Percentiles rank a stretch among this genome's conserved stretches.
Conservation (phyloP, 2,329 filamentous ascomycete species). For the Penicillium sp. region DNA sequence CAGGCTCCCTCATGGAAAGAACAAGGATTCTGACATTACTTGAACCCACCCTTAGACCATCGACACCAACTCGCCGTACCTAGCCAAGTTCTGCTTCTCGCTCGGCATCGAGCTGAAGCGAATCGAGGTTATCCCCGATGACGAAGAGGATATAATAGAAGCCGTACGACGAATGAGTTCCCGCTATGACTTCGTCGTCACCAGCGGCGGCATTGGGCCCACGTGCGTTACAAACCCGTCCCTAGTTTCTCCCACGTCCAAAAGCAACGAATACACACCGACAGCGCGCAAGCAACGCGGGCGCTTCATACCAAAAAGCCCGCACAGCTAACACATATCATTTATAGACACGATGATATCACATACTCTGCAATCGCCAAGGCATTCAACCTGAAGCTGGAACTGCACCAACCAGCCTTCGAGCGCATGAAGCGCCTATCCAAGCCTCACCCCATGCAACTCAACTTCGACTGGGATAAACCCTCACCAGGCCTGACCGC, state of each 20-base stretch:
- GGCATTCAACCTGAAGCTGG: slow-evolving; percentile 74
- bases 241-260: not conserved
- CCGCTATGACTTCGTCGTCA: slow-evolving; percentile 91
- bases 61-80: slow-evolving; percentile 64
- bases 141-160: slow-evolving; percentile 86
- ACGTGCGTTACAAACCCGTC: slow-evolving; percentile 60
- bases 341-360: slow-evolving; percentile 90
- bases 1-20: not conserved
- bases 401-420: slow-evolving; percentile 73
- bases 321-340: not conserved
- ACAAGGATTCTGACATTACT: not conserved
- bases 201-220: slow-evolving; percentile 91
- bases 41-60: slow-evolving; percentile 49
- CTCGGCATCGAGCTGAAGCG: slow-evolving; percentile 71
- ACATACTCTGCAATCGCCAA: slow-evolving; percentile 93
- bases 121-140: slow-evolving; percentile 90
- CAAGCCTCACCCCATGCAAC: slow-evolving; percentile 68
- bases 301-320: not conserved
- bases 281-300: not conserved
- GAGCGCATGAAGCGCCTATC: slow-evolving; percentile 80
- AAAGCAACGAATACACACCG: not conserved
- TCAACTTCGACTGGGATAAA: slow-evolving; percentile 78
- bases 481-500: slow-evolving; percentile 75
- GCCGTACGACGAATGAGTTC: slow-evolving; percentile 82
- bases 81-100: slow-evolving; percentile 65